Evolutionary conservation across 805 yeast species (phyloP), one percentile per base, ranked within the genome.

Genomic region (Metschnikowia chrysomelidarum): DNA sequence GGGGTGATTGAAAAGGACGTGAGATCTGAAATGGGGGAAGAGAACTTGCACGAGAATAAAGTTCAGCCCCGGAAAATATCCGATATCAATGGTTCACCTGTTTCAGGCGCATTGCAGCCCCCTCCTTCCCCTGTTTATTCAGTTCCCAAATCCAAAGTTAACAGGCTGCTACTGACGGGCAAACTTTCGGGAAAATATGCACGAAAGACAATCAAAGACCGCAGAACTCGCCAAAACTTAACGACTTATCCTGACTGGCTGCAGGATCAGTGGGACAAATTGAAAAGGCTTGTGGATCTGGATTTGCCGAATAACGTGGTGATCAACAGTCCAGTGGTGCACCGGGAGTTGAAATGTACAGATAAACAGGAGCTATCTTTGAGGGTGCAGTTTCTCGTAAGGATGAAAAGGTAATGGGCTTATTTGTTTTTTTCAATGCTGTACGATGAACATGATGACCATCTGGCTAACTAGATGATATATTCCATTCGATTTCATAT

Each of bases 211-310:
- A 19, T 44, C 32, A 31, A 34, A 10, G 45, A 46, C 14, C 21
- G 32, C 11, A 32, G 29, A 15, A 14, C 21, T 15, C 21, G 25
- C 15, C 17, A 22, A n/a, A 9, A n/a, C 13, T 21, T 3, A 7
- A 24, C 12, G 5, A 32, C 16, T 10, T 43, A 30, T 17, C 27
- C 19, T 2, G 35, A 34, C 24, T 64, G 71, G 70, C 51, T 57
- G 21, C 35, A 36, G 8, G 50, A 43, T 3, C 57, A 56, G 25
- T 67, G 72, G 73, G 40, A 32, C 9, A 62, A 57, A 38, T 47
- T 67, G 17, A 44, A 46, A 30, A 49, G 50, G 19, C 47, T 67
- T 4, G 49, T 66, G 9, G 38, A 42, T 20, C 64, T 51, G 61
- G 49, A 36, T 12, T 44, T 67, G 12, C 53, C 54, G 1, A 40